Percentiles rank a stretch among this genome's conserved stretches.
phyloP scores from a whole-genome alignment of 345 rosid species.

The Ceriops tagal region DNA sequence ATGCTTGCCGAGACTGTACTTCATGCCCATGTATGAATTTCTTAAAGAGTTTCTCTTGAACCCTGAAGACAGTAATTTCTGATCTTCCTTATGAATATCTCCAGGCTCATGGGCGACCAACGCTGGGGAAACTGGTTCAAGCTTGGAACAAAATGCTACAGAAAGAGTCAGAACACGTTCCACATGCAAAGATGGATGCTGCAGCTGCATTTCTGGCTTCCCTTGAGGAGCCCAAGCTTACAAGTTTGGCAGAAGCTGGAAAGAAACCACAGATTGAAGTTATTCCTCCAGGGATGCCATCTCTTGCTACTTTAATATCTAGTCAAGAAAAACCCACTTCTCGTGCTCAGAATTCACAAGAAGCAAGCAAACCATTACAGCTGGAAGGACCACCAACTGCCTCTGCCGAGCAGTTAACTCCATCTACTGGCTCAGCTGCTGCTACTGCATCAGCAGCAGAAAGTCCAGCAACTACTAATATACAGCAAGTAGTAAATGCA shows the following conservation, averaged over 20 bases:
- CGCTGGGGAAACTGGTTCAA: constrained; percentile 79
- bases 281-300: constrained; percentile 92
- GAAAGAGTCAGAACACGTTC: constrained; percentile 75
- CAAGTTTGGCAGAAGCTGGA: constrained; percentile 80
- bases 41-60: neutral
- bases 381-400: constrained; percentile 59
- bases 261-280: constrained; percentile 84
- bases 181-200: constrained; percentile 80
- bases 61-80: constrained; percentile 13
- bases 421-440: constrained; percentile 23
- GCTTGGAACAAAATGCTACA: constrained; percentile 87
- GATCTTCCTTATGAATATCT: constrained; percentile 18
- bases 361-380: constrained; percentile 50
- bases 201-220: constrained; percentile 90
- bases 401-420: constrained; percentile 22
- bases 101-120: constrained; percentile 96
- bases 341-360: constrained; percentile 43
- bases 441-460: constrained; percentile 11
- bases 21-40: constrained; percentile 83
- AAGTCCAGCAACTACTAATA: neutral
- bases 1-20: constrained; percentile 99
- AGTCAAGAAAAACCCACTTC: constrained; percentile 63
- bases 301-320: constrained; percentile 67
- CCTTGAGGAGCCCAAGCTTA: constrained; percentile 80
- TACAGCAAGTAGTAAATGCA: constrained; percentile 16